Evolutionary conservation across 2,329 filamentous ascomycete species (phyloP).

Genomic region (Fusarium pseudocircinatum): DNA sequence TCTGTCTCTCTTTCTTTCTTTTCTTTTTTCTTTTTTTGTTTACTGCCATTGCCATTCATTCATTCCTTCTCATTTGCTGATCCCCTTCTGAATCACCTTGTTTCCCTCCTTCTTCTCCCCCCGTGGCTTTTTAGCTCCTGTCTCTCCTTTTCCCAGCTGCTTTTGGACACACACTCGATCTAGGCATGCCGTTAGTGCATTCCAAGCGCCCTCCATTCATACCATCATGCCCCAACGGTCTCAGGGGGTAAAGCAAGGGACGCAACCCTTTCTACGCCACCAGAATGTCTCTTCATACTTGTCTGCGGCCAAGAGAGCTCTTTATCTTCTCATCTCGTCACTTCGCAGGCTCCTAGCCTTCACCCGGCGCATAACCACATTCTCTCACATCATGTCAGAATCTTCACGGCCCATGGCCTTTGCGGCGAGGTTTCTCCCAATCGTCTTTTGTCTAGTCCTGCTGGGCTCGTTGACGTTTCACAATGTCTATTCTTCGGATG

Average conservation of each 20-base stretch:
- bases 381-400: slow-evolving; percentile 19
- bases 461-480: slow-evolving; percentile 27
- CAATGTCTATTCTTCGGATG: slow-evolving; percentile 38
- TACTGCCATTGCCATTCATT: neutral
- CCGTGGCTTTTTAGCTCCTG: neutral
- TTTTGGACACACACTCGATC: neutral
- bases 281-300: neutral
- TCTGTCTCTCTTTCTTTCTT: neutral
- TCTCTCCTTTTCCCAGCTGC: neutral
- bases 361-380: neutral
- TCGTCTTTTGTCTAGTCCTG: slow-evolving; percentile 32
- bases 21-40: too few species aligned
- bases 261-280: neutral
- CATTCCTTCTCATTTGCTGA: neutral
- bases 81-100: neutral
- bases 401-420: slow-evolving; percentile 13
- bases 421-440: slow-evolving; percentile 24
- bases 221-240: slow-evolving; percentile 3
- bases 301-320: neutral
- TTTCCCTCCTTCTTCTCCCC: neutral
- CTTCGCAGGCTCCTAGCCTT: neutral
- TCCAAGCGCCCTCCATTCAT: neutral
- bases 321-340: neutral
- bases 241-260: slow-evolving; percentile 9
- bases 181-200: neutral